phyloP scores from a whole-genome alignment of 2,329 filamentous ascomycete species.

The Penicillium sp. region DNA sequence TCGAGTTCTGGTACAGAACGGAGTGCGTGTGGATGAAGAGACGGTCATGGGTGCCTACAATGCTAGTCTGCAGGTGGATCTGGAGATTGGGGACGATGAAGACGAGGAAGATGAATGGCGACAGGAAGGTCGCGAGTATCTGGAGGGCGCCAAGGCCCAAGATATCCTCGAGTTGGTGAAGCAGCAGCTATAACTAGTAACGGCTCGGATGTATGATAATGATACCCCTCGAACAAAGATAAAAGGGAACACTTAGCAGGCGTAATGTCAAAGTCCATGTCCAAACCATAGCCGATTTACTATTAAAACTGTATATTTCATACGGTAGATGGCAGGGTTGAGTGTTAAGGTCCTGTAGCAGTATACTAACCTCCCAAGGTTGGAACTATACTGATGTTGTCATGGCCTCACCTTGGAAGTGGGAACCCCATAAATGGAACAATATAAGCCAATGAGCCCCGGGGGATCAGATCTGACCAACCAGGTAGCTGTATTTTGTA shows the following conservation, averaged over 20 bases:
- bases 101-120: slow-evolving; percentile 26
- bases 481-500: background rate
- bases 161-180: slow-evolving; percentile 31
- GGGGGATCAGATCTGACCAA: background rate
- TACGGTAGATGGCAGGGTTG: background rate
- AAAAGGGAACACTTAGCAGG: background rate
- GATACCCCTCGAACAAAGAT: slow-evolving; percentile 9
- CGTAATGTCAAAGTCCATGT: background rate
- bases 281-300: background rate
- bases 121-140: slow-evolving; percentile 35
- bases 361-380: background rate
- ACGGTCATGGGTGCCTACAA: slow-evolving; percentile 75
- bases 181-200: slow-evolving; percentile 8
- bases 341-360: background rate
- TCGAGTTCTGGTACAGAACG: slow-evolving; percentile 69
- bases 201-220: slow-evolving; percentile 8
- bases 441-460: background rate
- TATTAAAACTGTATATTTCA: background rate
- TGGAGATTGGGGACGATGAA: slow-evolving; percentile 36
- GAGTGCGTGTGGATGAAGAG: slow-evolving; percentile 79
- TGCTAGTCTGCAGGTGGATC: slow-evolving; percentile 62
- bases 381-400: background rate
- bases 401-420: background rate
- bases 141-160: slow-evolving; percentile 34
- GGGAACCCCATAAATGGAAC: background rate